Evolutionary conservation across 305 asterid genomes (phyloP), one percentile per base, ranked within the genome.

Genomic region (Petunia hybrid): DNA sequence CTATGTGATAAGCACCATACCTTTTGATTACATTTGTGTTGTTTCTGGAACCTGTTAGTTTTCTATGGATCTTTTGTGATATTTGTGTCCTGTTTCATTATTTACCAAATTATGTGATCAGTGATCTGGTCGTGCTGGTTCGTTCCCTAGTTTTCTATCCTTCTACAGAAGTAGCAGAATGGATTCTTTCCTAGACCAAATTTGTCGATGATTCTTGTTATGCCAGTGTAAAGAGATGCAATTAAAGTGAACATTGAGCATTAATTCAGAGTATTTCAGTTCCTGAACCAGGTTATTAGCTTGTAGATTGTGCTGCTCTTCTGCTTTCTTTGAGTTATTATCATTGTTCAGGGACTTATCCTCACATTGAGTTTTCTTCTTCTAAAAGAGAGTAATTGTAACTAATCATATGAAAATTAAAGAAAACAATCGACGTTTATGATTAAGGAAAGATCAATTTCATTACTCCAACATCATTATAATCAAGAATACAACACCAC

Each of bases 81-180:
- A 53, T 14, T 74, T 69, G 56, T 69, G 76, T n/a, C 43, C 43
- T 69, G n/a, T 53, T 73, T 73, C 63, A 36, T 73, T 73, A 35
- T 42, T 73, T 74, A 74, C n/a, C 64, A 36, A 51, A 74, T 63
- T 74, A 53, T 74, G 78, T 74, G 78, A 74, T 73, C 9, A 46
- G 57, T 51, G 46, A 22, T 22, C 31, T 22, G 31, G 31, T 73
- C 8, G 48, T 74, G 63, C 36, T 53, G 63, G 43, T 71, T 71
- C 43, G 22, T 56, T 56, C 62, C 63, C 36, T 73, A 3, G 51
- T 62, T 51, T 69, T 73, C 31, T 13, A 35, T 13, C 39, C 51
- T 73, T 46, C 42, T 46, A 69, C 76, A 2, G 6, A 48, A 70
- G 41, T 46, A 22, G 36, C 36, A 35, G 46, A 35, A 51, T 73